Percentiles rank a stretch among this genome's conserved stretches.
These are phyloP conservation scores for Cryptosporidium sp. DNA, from an alignment of 169 alveolate species.

Conservation along the genomic window DNA sequence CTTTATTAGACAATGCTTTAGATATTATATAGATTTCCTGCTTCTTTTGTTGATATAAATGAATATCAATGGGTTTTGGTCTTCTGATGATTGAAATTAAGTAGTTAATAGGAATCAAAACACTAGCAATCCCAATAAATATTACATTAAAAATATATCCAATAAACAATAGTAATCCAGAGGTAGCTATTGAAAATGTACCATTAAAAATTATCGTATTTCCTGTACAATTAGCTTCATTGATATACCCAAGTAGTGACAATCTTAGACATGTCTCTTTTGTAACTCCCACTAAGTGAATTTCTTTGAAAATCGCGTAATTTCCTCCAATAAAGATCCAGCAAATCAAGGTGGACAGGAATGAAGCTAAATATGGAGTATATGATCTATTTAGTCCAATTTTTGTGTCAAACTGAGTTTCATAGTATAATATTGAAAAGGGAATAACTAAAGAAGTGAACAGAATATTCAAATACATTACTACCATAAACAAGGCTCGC, in stretches of 20 bases:
- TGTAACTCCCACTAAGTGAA: not conserved
- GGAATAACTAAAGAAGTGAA: constrained; percentile 35
- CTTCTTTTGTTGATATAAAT: constrained; percentile 13
- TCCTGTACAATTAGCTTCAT: constrained; percentile 1
- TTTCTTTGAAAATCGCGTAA: constrained; percentile 50
- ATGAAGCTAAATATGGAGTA: constrained; percentile 39
- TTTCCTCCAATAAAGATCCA: constrained; percentile 38
- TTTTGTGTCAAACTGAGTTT: constrained; percentile 36
- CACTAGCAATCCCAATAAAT: constrained; percentile 47
- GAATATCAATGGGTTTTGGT: constrained; percentile 9
- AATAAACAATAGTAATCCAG: constrained; percentile 37
- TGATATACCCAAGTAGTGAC: constrained; percentile 10
- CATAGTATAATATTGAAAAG: constrained; percentile 56
- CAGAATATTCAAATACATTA: constrained; percentile 21
- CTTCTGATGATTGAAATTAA: constrained; percentile 2
- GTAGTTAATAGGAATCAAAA: constrained; percentile 20
- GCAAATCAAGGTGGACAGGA: not conserved
- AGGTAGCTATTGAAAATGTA: constrained; percentile 14
- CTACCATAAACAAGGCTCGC: not conserved
- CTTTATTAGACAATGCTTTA: constrained; percentile 4
- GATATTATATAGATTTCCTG: constrained; percentile 23
- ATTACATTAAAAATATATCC: constrained; percentile 50
- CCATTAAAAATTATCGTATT: not conserved
- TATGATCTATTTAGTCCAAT: constrained; percentile 43
- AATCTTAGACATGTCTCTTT: constrained; percentile 16